A percentile compares a stretch with the other conserved stretches of the same genome.
These are phyloP conservation scores for Mrakia hoshinonis DNA, from an alignment of 768 basidiomycete species.

Conservation along the genomic window DNA sequence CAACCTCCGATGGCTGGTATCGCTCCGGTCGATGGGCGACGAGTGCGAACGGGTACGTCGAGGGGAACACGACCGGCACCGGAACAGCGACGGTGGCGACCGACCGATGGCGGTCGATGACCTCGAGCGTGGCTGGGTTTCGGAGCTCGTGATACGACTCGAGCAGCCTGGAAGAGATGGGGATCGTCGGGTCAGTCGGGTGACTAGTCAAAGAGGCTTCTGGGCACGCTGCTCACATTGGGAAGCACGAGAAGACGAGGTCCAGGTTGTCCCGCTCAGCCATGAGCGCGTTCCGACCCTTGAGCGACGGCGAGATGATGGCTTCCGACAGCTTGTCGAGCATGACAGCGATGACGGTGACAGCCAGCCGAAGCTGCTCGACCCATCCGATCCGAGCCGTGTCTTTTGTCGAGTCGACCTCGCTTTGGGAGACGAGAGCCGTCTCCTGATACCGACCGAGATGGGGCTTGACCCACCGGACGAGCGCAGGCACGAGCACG, in stretches of 20 bases:
- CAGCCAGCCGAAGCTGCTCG: slow-evolving; percentile 78
- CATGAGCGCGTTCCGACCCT: slow-evolving; percentile 53
- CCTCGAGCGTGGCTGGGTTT: slow-evolving; percentile 55
- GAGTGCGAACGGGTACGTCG: slow-evolving; percentile 86
- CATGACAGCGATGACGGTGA: slow-evolving; percentile 60
- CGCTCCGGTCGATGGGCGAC: slow-evolving; percentile 39
- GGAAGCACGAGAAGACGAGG: slow-evolving; percentile 67
- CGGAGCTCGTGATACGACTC: slow-evolving; percentile 83
- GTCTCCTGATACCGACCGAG: slow-evolving; percentile 88
- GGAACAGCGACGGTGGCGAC: slow-evolving; percentile 52
- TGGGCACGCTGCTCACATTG: slow-evolving; percentile 52
- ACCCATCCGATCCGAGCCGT: slow-evolving; percentile 39
- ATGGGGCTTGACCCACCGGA: slow-evolving; percentile 90
- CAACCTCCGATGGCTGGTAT: slow-evolving; percentile 45
- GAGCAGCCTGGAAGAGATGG: slow-evolving; percentile 51
- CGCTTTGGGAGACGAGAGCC: slow-evolving; percentile 43
- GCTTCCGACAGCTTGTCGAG: slow-evolving; percentile 78
- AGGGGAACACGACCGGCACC: slow-evolving; percentile 76
- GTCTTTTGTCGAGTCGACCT: not conserved
- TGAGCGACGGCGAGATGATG: slow-evolving; percentile 53
- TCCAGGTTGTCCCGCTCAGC: slow-evolving; percentile 92
- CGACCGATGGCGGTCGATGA: slow-evolving; percentile 60
- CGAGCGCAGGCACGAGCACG: slow-evolving; percentile 72
- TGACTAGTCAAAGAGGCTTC: not conserved
- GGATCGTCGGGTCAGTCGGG: not conserved